phyloP scores from a whole-genome alignment of 441 rosid genomes.

The Mallotus repandus region DNA sequence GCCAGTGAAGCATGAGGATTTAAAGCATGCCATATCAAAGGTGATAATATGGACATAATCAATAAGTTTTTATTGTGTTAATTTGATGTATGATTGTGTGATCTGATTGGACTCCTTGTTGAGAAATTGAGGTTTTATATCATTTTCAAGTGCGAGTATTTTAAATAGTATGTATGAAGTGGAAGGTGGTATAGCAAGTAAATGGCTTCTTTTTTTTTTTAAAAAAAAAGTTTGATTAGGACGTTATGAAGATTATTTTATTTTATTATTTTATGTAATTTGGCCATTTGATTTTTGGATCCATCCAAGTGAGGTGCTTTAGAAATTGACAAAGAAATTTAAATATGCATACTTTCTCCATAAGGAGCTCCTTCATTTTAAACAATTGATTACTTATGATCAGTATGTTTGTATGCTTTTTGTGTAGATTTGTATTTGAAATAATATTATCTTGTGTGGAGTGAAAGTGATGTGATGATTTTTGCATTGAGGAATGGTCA shows the following conservation, averaged over 20 bases:
- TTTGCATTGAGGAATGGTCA: not conserved
- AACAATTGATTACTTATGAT: not conserved
- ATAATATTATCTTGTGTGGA: not conserved
- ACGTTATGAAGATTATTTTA: not conserved
- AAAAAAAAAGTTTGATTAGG: slow-evolving; percentile 3
- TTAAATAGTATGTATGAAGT: not conserved
- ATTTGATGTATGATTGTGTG: not conserved
- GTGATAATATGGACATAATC: slow-evolving; percentile 30
- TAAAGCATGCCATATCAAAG: slow-evolving; percentile 72
- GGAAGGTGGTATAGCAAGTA: slow-evolving; percentile 2
- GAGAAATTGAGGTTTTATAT: not conserved
- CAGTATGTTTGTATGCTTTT: not conserved
- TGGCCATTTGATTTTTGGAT: not conserved
- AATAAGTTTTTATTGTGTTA: not conserved
- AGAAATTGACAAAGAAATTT: not conserved
- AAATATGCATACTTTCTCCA: not conserved
- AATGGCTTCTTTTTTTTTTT: not conserved
- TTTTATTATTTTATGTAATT: not conserved
- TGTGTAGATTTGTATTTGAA: not conserved
- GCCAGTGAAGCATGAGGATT: slow-evolving; percentile 66
- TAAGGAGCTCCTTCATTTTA: not conserved
- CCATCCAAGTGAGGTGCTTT: not conserved
- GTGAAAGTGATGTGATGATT: not conserved
- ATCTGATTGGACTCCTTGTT: not conserved
- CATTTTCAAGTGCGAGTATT: not conserved